These are phyloP conservation scores for Xerocomus minutiporus DNA, from an alignment of 1,284 basidiomycete species.

Conservation along the genomic window DNA sequence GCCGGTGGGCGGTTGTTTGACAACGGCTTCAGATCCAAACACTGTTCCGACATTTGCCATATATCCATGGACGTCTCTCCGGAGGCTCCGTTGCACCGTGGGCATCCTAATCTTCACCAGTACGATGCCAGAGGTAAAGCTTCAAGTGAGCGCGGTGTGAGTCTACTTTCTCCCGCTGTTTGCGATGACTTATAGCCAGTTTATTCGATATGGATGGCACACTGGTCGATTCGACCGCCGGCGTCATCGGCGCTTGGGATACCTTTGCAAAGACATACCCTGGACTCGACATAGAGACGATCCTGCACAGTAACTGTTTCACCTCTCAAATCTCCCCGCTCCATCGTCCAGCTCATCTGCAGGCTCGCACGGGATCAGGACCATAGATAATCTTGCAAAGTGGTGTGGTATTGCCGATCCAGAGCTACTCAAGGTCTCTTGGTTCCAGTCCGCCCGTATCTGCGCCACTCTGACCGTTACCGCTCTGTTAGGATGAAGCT, in stretches of 20 bases:
- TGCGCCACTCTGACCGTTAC: background rate
- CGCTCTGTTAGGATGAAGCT: slow-evolving; percentile 49
- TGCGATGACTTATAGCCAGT: slow-evolving; percentile 33
- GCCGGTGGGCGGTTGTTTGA: slow-evolving; percentile 26
- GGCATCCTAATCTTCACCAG: background rate
- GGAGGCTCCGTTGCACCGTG: background rate
- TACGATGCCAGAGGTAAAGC: slow-evolving; percentile 44
- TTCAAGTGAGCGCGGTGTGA: slow-evolving; percentile 55
- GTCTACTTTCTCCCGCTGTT: slow-evolving; percentile 15
- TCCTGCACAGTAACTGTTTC: slow-evolving; percentile 53
- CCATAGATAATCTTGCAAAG: slow-evolving; percentile 70
- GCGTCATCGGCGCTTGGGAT: slow-evolving; percentile 73
- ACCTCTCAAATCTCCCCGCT: slow-evolving; percentile 1
- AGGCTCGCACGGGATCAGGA: slow-evolving; percentile 80
- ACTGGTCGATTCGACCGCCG: slow-evolving; percentile 67
- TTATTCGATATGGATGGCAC: slow-evolving; percentile 81
- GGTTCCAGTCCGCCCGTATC: background rate
- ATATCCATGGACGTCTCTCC: too few species aligned
- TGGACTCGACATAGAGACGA: slow-evolving; percentile 53
- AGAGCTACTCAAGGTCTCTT: slow-evolving; percentile 57
- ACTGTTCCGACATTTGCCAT: slow-evolving; percentile 1
- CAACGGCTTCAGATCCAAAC: slow-evolving; percentile 26
- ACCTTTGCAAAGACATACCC: slow-evolving; percentile 61
- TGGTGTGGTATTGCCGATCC: slow-evolving; percentile 70
- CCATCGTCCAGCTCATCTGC: slow-evolving; percentile 5